phyloP scores from a whole-genome alignment of 495 filamentous ascomycete species.

The Neurospora sp. region DNA sequence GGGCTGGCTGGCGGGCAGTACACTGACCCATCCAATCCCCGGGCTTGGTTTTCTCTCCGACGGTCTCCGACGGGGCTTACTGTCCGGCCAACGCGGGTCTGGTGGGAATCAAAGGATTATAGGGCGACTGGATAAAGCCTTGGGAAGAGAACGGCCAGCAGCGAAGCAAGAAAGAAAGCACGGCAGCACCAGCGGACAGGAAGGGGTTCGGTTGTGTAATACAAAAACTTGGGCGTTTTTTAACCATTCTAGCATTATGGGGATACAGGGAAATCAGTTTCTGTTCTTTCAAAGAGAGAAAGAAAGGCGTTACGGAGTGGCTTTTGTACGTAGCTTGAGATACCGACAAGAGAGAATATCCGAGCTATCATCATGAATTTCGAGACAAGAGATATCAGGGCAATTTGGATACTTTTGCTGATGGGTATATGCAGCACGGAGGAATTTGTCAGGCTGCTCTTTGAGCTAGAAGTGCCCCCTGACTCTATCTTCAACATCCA shows the following conservation, averaged over 20 bases:
- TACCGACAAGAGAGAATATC: background rate
- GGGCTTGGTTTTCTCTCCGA: background rate
- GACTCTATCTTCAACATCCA: background rate
- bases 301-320: background rate
- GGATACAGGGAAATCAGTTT: background rate
- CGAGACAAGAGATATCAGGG: background rate
- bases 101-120: background rate
- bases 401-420: background rate
- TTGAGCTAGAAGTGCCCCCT: background rate
- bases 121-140: background rate
- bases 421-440: background rate
- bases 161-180: background rate
- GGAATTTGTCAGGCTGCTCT: background rate
- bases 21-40: background rate
- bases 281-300: background rate
- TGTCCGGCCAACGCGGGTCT: background rate
- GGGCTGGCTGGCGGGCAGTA: background rate
- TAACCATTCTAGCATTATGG: background rate
- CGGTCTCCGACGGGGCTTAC: too few species aligned
- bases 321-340: background rate
- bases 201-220: background rate
- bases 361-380: background rate
- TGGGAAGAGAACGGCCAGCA: background rate
- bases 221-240: slow-evolving; percentile 1
- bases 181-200: background rate